A percentile compares a stretch with the other conserved stretches of the same genome.
Conservation (phyloP, 257 asterid species). For the Coffea canephora region DNA sequence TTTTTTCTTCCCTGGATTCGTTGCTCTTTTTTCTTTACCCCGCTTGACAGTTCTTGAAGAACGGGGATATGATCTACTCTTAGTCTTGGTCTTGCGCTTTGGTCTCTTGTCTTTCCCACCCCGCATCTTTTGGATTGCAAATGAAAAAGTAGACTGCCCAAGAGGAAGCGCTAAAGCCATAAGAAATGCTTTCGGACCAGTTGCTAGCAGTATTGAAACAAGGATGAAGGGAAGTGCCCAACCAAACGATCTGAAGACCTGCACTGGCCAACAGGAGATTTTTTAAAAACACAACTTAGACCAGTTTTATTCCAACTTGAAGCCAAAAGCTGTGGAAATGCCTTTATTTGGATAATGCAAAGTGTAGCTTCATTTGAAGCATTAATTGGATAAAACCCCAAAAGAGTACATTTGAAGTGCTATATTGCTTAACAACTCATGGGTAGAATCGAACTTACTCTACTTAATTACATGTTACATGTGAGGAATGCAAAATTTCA, state of each 20-base stretch:
- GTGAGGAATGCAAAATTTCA: neutral
- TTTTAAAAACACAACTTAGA: neutral
- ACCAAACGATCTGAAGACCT: conserved; percentile 77
- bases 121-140: conserved; percentile 47
- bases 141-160: conserved; percentile 64
- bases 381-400: neutral
- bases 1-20: conserved; percentile 23
- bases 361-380: neutral
- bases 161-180: conserved; percentile 65
- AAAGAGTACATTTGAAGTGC: neutral
- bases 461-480: neutral
- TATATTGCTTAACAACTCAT: neutral
- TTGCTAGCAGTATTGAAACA: conserved; percentile 44
- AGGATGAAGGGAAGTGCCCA: conserved; percentile 60
- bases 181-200: conserved; percentile 81
- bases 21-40: conserved; percentile 21
- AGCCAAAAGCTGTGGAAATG: neutral
- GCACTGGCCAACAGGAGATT: conserved; percentile 30
- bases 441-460: neutral
- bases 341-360: neutral
- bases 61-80: conserved; percentile 32
- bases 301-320: neutral
- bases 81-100: conserved; percentile 27
- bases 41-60: conserved; percentile 31
- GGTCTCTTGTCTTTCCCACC: conserved; percentile 27